Percentiles rank a stretch among this genome's conserved stretches.
Evolutionary conservation across 2,329 filamentous ascomycete genomes (phyloP).

Genomic region (Penicillium sp.): DNA sequence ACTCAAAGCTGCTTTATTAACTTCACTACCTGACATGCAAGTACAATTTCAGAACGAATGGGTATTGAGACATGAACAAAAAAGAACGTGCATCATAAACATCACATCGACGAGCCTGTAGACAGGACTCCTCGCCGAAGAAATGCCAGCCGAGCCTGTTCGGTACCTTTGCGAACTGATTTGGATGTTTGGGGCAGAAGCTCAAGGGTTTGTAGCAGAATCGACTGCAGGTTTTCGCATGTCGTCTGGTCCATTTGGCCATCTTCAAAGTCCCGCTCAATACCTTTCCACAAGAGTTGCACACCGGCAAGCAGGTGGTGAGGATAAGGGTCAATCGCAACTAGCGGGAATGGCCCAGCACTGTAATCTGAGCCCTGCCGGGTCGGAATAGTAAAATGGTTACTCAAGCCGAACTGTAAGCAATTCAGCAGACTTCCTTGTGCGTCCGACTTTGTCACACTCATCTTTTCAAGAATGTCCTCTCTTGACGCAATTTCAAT

Average conservation of each 20-base stretch:
- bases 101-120: neutral
- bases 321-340: slow-evolving; percentile 29
- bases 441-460: slow-evolving; percentile 17
- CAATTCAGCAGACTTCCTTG: slow-evolving; percentile 24
- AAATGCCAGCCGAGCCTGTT: slow-evolving; percentile 11
- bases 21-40: too few relatives aligned
- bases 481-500: slow-evolving; percentile 22
- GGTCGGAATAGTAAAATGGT: slow-evolving; percentile 18
- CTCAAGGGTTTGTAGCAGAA: slow-evolving; percentile 21
- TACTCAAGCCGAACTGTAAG: slow-evolving; percentile 25
- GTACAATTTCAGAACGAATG: too few relatives aligned
- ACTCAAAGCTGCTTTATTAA: too few relatives aligned
- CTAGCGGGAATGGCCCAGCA: slow-evolving; percentile 18
- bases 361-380: neutral
- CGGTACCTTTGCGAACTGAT: slow-evolving; percentile 21
- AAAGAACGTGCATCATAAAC: too few relatives aligned
- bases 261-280: slow-evolving; percentile 21
- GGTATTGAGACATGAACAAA: too few relatives aligned
- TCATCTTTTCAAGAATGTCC: slow-evolving; percentile 21
- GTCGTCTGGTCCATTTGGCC: slow-evolving; percentile 20
- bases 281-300: slow-evolving; percentile 23
- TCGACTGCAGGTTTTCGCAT: slow-evolving; percentile 19
- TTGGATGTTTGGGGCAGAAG: slow-evolving; percentile 27
- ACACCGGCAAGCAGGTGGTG: slow-evolving; percentile 27
- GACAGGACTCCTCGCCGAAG: neutral